Percentiles rank a stretch among this genome's conserved stretches.
Conservation (phyloP, 768 basidiomycete genomes). For the Termitomyces sp. region DNA sequence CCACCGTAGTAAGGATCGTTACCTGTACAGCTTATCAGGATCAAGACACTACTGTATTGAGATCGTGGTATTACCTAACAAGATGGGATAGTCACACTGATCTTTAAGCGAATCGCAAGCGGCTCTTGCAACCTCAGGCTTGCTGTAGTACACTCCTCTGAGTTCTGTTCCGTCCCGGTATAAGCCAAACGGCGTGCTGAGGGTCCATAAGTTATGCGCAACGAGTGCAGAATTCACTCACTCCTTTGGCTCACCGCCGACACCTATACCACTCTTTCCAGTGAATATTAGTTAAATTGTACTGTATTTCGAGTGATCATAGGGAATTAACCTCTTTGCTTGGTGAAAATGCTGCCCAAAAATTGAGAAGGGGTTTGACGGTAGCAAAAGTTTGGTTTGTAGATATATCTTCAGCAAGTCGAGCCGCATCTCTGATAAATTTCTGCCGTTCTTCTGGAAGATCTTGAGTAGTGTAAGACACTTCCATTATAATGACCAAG, state of each 20-base stretch:
- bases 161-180: conserved; percentile 78
- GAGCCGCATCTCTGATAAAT: conserved; percentile 60
- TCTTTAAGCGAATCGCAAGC: conserved; percentile 61
- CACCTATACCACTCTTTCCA: conserved; percentile 64
- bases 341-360: conserved; percentile 76
- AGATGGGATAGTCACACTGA: conserved; percentile 71
- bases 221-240: conserved; percentile 22
- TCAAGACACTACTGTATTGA: background rate
- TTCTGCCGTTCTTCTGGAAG: conserved; percentile 48
- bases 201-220: background rate
- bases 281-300: background rate
- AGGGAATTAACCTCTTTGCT: conserved; percentile 54
- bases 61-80: conserved; percentile 46
- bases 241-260: conserved; percentile 66
- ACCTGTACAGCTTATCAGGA: conserved; percentile 30
- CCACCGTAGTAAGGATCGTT: conserved; percentile 81
- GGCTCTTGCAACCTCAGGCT: conserved; percentile 61
- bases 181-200: conserved; percentile 58
- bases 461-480: conserved; percentile 34
- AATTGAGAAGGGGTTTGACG: conserved; percentile 71
- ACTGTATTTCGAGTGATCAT: background rate
- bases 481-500: background rate
- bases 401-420: conserved; percentile 66
- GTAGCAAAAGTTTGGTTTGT: conserved; percentile 73
- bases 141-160: conserved; percentile 64